Percentiles rank a stretch among this genome's conserved stretches.
Evolutionary conservation across 2,329 filamentous ascomycete species (phyloP).

Genomic region (Byssochlamys sp.): DNA sequence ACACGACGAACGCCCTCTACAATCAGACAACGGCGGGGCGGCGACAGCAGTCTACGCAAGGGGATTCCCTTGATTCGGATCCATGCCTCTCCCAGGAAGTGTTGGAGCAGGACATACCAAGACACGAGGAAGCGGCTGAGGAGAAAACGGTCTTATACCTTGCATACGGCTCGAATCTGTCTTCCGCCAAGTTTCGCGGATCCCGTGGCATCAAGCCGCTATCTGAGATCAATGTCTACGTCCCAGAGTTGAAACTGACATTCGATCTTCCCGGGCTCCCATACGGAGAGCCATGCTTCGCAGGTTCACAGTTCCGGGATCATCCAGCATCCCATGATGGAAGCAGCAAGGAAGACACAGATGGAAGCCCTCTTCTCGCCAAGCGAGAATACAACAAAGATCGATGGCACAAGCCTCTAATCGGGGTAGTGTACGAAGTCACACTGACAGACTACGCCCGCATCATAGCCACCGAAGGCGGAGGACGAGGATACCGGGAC

Average conservation of each 20-base stretch:
- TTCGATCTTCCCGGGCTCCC: slow-evolving; percentile 81
- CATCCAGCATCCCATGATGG: slow-evolving; percentile 10
- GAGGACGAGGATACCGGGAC: slow-evolving; percentile 74
- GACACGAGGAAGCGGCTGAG: slow-evolving; percentile 2
- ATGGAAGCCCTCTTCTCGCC: slow-evolving; percentile 26
- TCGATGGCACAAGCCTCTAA: slow-evolving; percentile 68
- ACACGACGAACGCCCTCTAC: background rate
- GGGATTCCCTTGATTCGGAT: background rate
- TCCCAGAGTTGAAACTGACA: slow-evolving; percentile 65
- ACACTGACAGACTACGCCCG: slow-evolving; percentile 69
- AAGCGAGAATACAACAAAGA: slow-evolving; percentile 40
- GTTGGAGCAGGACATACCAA: background rate
- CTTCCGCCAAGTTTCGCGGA: slow-evolving; percentile 67
- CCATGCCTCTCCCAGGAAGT: background rate
- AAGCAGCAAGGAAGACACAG: slow-evolving; percentile 8
- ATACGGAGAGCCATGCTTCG: slow-evolving; percentile 85
- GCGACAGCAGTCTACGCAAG: background rate
- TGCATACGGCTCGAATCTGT: slow-evolving; percentile 87
- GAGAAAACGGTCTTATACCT: slow-evolving; percentile 60
- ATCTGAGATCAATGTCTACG: slow-evolving; percentile 69
- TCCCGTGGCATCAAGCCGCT: slow-evolving; percentile 69
- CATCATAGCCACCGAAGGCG: slow-evolving; percentile 86
- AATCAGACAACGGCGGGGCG: background rate
- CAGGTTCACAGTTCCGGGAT: slow-evolving; percentile 61
- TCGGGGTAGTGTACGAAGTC: slow-evolving; percentile 93